phyloP scores from a whole-genome alignment of 2,329 filamentous ascomycete species.

The Hypoxylon sp. region DNA sequence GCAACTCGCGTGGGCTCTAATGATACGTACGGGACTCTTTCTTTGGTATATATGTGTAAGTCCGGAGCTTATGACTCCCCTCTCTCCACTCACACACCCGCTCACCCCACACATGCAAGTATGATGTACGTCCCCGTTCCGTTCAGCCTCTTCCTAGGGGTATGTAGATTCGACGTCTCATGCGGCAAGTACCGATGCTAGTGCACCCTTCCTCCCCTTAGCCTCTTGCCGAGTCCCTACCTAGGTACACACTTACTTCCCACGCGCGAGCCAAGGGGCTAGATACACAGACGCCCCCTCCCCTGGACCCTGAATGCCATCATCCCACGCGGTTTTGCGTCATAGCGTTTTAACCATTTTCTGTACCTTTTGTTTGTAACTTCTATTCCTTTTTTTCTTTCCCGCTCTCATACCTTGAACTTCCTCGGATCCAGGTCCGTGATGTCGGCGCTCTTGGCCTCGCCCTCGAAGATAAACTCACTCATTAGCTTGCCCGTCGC shows the following conservation, averaged over 20 bases:
- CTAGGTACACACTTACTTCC: constrained; percentile 18
- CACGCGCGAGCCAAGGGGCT: constrained; percentile 36
- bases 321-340: constrained; percentile 36
- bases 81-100: neutral
- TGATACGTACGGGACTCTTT: constrained; percentile 16
- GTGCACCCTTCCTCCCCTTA: constrained; percentile 17
- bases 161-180: constrained; percentile 31
- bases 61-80: constrained; percentile 18
- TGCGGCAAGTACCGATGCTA: constrained; percentile 40
- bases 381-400: neutral
- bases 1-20: constrained; percentile 16
- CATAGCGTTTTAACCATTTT: constrained; percentile 26
- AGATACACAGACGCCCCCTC: constrained; percentile 13
- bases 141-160: constrained; percentile 39
- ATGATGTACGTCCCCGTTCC: constrained; percentile 30
- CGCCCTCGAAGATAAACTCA: constrained; percentile 82
- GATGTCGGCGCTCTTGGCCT: constrained; percentile 77
- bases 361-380: neutral
- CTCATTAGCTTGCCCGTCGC: constrained; percentile 87
- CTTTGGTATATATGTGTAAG: constrained; percentile 9
- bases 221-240: constrained; percentile 20
- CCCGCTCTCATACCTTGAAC: constrained; percentile 65
- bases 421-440: constrained; percentile 76
- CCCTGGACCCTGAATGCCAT: constrained; percentile 10
- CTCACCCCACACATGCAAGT: constrained; percentile 34